phyloP scores from a whole-genome alignment of 345 rosid genomes.

The Eutrema heterophyllum region DNA sequence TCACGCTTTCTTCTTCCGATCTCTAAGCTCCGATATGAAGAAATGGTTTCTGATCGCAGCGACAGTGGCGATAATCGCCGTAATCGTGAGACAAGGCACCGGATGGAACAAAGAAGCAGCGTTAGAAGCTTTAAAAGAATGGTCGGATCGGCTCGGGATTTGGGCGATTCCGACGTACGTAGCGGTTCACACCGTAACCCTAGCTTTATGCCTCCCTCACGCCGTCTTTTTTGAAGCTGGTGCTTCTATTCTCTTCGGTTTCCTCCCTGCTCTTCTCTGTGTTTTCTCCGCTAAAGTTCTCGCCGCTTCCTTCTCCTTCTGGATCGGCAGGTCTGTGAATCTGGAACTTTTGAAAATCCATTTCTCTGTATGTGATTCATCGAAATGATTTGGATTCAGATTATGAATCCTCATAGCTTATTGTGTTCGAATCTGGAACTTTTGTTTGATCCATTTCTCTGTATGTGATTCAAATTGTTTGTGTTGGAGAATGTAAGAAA shows the following conservation, averaged over 20 bases:
- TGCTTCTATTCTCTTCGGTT: conserved; percentile 81
- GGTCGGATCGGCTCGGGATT: conserved; percentile 64
- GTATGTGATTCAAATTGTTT: neutral
- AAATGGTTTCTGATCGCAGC: conserved; percentile 52
- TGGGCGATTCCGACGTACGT: conserved; percentile 94
- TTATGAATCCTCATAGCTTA: no score
- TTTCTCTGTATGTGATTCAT: neutral
- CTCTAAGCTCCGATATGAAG: conserved; percentile 31
- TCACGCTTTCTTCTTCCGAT: neutral
- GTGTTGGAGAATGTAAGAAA: neutral
- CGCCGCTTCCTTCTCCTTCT: conserved; percentile 89
- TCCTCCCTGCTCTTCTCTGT: conserved; percentile 71
- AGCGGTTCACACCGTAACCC: conserved; percentile 63
- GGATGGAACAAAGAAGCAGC: conserved; percentile 60
- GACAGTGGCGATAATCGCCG: conserved; percentile 31
- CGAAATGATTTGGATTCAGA: no score
- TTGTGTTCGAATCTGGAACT: neutral
- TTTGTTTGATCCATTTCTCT: neutral
- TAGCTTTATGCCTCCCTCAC: conserved; percentile 76
- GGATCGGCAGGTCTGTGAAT: conserved; percentile 71
- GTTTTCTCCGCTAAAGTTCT: conserved; percentile 75
- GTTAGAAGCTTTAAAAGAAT: conserved; percentile 38
- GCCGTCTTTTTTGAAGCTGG: conserved; percentile 93
- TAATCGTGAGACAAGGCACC: conserved; percentile 35
- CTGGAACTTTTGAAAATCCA: neutral